A percentile compares a stretch with the other conserved stretches of the same genome.
These are phyloP conservation scores for Pachyrhizus erosus DNA, from an alignment of 306 rosid species.

Conservation along the genomic window DNA sequence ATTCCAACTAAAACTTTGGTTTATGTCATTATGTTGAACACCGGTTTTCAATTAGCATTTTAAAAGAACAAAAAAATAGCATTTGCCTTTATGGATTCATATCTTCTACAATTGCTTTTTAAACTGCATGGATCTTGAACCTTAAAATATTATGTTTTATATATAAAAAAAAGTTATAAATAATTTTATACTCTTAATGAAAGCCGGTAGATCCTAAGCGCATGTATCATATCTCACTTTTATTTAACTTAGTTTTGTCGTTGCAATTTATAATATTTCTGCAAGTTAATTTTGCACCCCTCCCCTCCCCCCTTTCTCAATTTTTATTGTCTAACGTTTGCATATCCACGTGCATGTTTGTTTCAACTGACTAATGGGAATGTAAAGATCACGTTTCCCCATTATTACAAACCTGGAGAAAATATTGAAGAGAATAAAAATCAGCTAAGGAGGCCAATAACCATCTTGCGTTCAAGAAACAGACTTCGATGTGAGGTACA, in stretches of 20 bases:
- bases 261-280: too few species aligned
- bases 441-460: not conserved
- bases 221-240: too few species aligned
- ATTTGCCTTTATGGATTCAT: not conserved
- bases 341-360: too few species aligned
- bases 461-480: slow-evolving; percentile 40
- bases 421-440: not conserved
- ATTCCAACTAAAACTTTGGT: not conserved
- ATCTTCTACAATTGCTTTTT: not conserved
- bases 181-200: not conserved
- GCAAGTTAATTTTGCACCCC: too few species aligned
- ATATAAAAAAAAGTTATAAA: not conserved
- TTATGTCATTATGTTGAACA: not conserved
- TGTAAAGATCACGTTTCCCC: not conserved
- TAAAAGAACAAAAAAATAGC: too few species aligned
- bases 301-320: too few species aligned
- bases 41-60: too few species aligned
- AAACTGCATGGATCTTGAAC: not conserved
- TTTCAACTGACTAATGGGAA: slow-evolving; percentile 37
- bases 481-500: slow-evolving; percentile 47
- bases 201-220: not conserved
- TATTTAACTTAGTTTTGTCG: too few species aligned
- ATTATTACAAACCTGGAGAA: slow-evolving; percentile 10
- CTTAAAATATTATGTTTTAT: not conserved
- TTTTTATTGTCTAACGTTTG: not conserved